Evolutionary conservation across 768 basidiomycete species (phyloP).

Genomic region (Russula emetica): DNA sequence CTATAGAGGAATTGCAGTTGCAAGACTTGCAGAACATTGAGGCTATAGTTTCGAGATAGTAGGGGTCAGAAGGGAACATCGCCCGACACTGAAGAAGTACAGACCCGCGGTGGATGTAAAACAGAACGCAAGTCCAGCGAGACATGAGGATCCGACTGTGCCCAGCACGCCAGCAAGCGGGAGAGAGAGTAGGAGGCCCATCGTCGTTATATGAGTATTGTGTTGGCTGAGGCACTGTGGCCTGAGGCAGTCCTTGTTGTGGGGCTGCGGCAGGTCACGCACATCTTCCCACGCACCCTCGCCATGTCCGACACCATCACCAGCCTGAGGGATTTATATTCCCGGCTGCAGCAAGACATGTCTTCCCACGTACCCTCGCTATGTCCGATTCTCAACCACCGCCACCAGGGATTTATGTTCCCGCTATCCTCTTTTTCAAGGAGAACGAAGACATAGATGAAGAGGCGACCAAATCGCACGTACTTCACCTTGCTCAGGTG

Average conservation of each 20-base stretch:
- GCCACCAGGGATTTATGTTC: conserved; percentile 70
- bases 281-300: too few species aligned
- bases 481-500: conserved; percentile 70
- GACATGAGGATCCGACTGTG: conserved; percentile 75
- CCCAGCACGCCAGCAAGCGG: conserved; percentile 65
- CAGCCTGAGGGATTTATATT: too few species aligned
- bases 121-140: conserved; percentile 80
- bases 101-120: conserved; percentile 81
- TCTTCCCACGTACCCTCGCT: conserved; percentile 6
- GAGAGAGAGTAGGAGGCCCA: conserved; percentile 73
- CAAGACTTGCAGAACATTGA: conserved; percentile 98
- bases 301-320: too few species aligned
- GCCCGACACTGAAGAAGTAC: conserved; percentile 28
- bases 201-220: conserved; percentile 31
- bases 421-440: conserved; percentile 71
- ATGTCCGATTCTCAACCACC: conserved; percentile 39
- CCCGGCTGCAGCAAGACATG: background rate
- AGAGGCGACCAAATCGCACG: conserved; percentile 59
- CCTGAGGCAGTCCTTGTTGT: too few species aligned
- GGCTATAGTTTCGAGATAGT: conserved; percentile 44
- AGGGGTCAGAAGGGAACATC: conserved; percentile 16
- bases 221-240: too few species aligned
- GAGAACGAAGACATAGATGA: conserved; percentile 68
- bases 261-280: too few species aligned
- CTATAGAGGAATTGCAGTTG: conserved; percentile 98